Evolutionary conservation across 495 filamentous ascomycete species (phyloP).

Genomic region (Penicillium diatomitis): DNA sequence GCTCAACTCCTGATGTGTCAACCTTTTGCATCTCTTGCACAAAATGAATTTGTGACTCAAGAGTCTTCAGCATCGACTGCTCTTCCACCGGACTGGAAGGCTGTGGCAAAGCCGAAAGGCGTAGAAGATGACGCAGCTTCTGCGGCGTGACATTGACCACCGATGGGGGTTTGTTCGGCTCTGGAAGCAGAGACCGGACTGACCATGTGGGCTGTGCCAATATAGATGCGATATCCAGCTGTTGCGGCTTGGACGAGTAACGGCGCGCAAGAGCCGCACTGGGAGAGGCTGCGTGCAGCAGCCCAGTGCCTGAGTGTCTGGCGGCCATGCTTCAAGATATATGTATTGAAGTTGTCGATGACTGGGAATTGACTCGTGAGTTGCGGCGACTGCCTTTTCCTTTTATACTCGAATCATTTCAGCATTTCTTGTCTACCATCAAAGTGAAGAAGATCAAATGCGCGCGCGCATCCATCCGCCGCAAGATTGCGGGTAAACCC

Average conservation of each 20-base stretch:
- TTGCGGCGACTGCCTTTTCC: too few species aligned
- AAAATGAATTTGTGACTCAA: slow-evolving; percentile 82
- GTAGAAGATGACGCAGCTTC: slow-evolving; percentile 74
- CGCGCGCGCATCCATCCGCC: background rate
- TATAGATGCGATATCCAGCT: slow-evolving; percentile 40
- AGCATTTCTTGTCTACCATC: too few species aligned
- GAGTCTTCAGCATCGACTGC: slow-evolving; percentile 54
- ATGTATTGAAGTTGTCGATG: too few species aligned
- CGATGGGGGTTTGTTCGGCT: slow-evolving; percentile 22
- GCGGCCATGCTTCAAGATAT: slow-evolving; percentile 2
- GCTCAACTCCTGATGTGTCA: slow-evolving; percentile 60
- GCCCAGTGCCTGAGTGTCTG: slow-evolving; percentile 12
- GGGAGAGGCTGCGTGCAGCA: slow-evolving; percentile 9
- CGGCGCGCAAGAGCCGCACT: slow-evolving; percentile 6
- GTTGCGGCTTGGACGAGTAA: slow-evolving; percentile 22
- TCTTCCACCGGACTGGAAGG: slow-evolving; percentile 53
- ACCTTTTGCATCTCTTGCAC: slow-evolving; percentile 76
- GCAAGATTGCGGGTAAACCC: slow-evolving; percentile 1
- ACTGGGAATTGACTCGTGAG: too few species aligned
- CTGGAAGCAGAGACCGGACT: slow-evolving; percentile 64
- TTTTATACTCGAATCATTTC: too few species aligned
- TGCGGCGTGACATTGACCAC: slow-evolving; percentile 36
- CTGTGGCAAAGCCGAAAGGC: slow-evolving; percentile 77
- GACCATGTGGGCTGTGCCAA: slow-evolving; percentile 78
- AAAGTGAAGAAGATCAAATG: background rate